Evolutionary conservation across 2,329 filamentous ascomycete genomes (phyloP).

Genomic region (Neophaeococcomyces aloes): DNA sequence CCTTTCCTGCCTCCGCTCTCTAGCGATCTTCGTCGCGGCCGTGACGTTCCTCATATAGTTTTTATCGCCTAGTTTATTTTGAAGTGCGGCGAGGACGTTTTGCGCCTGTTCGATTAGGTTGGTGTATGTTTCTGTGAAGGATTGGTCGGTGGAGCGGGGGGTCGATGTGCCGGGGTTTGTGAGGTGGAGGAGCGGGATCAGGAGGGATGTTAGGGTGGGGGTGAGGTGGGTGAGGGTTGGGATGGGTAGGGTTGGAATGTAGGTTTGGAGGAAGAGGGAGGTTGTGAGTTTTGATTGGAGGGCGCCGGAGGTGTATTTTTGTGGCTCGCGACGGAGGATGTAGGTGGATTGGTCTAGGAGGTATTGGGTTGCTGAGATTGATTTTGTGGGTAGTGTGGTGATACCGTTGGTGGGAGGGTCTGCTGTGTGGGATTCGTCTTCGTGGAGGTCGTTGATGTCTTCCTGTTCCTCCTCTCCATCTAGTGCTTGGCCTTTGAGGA

Average conservation of each 20-base stretch:
- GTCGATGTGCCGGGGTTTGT: slow-evolving; percentile 50
- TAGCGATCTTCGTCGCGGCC: slow-evolving; percentile 62
- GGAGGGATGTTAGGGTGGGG: slow-evolving; percentile 53
- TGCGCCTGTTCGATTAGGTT: slow-evolving; percentile 60
- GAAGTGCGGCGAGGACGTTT: slow-evolving; percentile 69
- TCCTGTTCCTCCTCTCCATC: slow-evolving; percentile 31
- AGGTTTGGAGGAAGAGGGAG: slow-evolving; percentile 61
- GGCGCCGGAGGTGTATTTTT: slow-evolving; percentile 49
- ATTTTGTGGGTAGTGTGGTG: slow-evolving; percentile 12
- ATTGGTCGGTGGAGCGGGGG: slow-evolving; percentile 54
- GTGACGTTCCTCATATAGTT: slow-evolving; percentile 67
- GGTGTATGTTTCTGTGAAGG: slow-evolving; percentile 60
- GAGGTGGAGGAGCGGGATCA: slow-evolving; percentile 66
- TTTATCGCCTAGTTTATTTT: slow-evolving; percentile 71
- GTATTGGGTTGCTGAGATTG: slow-evolving; percentile 53
- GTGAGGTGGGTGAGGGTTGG: slow-evolving; percentile 38
- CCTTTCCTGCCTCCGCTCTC: slow-evolving; percentile 59
- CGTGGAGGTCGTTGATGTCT: slow-evolving; percentile 36
- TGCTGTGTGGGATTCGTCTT: slow-evolving; percentile 34
- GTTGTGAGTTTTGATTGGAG: slow-evolving; percentile 66
- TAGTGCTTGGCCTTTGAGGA: slow-evolving; percentile 32
- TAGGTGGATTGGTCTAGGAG: slow-evolving; percentile 69
- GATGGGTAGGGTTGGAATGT: slow-evolving; percentile 52
- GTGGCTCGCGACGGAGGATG: slow-evolving; percentile 65
- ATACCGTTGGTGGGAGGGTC: slow-evolving; percentile 28